Conservation (phyloP, 352 stramenopile species). For the Phytophthora multivora region DNA sequence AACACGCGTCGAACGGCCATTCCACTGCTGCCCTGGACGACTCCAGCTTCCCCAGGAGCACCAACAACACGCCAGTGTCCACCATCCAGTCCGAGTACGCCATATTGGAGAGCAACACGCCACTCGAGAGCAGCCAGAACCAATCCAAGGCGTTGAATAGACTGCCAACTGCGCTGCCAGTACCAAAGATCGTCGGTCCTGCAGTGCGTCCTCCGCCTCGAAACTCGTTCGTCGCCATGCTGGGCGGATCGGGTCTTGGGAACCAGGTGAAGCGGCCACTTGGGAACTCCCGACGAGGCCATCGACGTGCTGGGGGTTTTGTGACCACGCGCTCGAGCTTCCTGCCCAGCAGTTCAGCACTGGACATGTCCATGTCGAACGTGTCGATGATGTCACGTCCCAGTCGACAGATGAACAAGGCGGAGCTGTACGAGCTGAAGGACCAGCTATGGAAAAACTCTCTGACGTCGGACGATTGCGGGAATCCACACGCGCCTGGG, state of each 20-base stretch:
- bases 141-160: not conserved
- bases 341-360: constrained; percentile 26
- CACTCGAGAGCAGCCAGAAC: constrained; percentile 28
- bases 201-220: not conserved
- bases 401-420: constrained; percentile 27
- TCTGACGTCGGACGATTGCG: constrained; percentile 13
- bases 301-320: constrained; percentile 2
- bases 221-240: constrained; percentile 24
- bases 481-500: constrained; percentile 4
- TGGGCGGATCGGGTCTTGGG: constrained; percentile 16
- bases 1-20: constrained; percentile 2
- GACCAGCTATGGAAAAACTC: constrained; percentile 44
- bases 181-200: constrained; percentile 30
- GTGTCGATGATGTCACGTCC: constrained; percentile 25
- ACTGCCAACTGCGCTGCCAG: constrained; percentile 12
- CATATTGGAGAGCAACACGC: constrained; percentile 31
- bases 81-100: constrained; percentile 18
- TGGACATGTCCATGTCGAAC: constrained; percentile 14
- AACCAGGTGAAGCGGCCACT: not conserved
- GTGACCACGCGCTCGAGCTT: constrained; percentile 31
- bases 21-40: not conserved
- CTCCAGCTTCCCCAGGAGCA: constrained; percentile 5
- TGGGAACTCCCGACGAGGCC: constrained; percentile 10
- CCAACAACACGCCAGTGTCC: constrained; percentile 15
- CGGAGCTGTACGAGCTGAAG: constrained; percentile 47